These are phyloP conservation scores for Gloeostereum incarnatum DNA, from an alignment of 768 basidiomycete species.

Conservation along the genomic window DNA sequence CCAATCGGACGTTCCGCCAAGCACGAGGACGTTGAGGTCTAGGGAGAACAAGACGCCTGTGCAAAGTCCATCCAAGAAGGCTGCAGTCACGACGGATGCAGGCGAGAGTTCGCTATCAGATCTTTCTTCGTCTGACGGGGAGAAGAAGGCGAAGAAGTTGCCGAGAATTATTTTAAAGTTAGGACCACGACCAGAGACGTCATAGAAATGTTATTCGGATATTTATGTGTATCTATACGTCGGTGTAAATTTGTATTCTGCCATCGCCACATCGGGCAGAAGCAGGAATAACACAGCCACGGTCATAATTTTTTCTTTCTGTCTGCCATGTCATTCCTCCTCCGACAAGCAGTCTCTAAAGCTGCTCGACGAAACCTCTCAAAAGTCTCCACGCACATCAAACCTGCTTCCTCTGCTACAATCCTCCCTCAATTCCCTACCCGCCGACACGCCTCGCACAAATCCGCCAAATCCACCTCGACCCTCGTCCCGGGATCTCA, in stretches of 20 bases:
- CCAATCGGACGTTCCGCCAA: constrained; percentile 20
- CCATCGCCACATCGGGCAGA: too few species aligned
- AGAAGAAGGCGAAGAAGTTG: constrained; percentile 27
- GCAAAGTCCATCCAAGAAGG: not conserved
- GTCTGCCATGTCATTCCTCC: too few species aligned
- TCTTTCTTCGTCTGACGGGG: not conserved
- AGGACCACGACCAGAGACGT: constrained; percentile 21
- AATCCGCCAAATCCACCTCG: constrained; percentile 38
- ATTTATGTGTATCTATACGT: too few species aligned
- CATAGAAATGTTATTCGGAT: too few species aligned
- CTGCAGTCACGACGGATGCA: not conserved
- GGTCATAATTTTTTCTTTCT: too few species aligned
- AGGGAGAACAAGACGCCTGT: not conserved
- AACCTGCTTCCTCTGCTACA: not conserved
- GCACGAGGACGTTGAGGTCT: not conserved
- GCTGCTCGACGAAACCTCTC: too few species aligned
- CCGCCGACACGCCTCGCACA: constrained; percentile 17
- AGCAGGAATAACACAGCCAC: too few species aligned
- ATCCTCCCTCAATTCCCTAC: not conserved
- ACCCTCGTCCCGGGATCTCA: constrained; percentile 62
- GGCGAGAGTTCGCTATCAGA: not conserved
- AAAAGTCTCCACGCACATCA: not conserved
- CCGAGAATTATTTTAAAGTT: constrained; percentile 51
- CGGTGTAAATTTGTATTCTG: too few species aligned
- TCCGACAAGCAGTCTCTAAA: too few species aligned